Evolutionary conservation across 106 monocot species (phyloP), one percentile per base, ranked within the genome.

Genomic region (Gastrodia elata): DNA sequence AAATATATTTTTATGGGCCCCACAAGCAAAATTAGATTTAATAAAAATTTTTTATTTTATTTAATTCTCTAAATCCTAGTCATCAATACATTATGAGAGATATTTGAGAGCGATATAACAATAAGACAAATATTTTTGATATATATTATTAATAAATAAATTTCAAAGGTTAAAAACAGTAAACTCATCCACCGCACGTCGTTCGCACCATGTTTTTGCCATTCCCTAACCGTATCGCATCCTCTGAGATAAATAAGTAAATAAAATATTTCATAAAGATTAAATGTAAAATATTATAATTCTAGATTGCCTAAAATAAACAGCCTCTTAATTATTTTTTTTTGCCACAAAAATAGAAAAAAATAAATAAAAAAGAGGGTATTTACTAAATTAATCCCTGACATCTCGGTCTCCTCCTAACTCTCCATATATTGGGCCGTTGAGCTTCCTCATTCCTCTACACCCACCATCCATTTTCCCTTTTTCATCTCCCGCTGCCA

Each of bases 181-280:
- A n/a, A n/a, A n/a, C n/a, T n/a, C n/a, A n/a, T n/a, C n/a, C n/a
- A n/a, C n/a, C n/a, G n/a, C n/a, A n/a, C n/a, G n/a, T n/a, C n/a
- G n/a, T n/a, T n/a, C n/a, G n/a, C n/a, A n/a, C 18, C 67, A 6
- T 67, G 38, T 37, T 67, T 55, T 67, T 65, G 65, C 65, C 18
- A 8, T 67, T 67, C 11, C 6, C 2, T 0, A 64, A 64, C 32
- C 10, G 33, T 64, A 15, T 13, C 22, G 44, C 15, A 10, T 57
- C 6, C 14, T 35, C 64, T 3, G 64, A 14, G 64, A 25, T 59
- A 27, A 2, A 2, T 48, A 4, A 48, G 16, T 16, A 13, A 16
- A 18, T 22, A 2, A 61, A 55, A 24, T 55, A 22, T 22, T 55
- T 55, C 55, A 55, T 18, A 55, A 55, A 55, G 55, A 55, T 18